Base-by-base conservation (phyloP, 768 basidiomycete genomes). In the Boletus vermiculosoides region DNA sequence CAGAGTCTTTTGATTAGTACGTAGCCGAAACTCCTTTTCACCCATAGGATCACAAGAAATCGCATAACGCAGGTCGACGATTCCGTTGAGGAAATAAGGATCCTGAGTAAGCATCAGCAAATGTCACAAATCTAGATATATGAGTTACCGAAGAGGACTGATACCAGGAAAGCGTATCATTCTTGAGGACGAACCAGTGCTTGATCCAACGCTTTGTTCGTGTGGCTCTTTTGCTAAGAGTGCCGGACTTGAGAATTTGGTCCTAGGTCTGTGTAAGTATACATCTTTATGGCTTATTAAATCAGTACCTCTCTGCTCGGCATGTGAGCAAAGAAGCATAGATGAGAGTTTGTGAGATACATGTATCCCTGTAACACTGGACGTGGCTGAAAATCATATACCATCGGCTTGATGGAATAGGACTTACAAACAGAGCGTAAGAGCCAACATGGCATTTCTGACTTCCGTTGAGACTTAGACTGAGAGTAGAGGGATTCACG, bases 301-400 rank as follows among this genome's bases (percentile, higher is more conserved):
- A 55, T 50, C 50, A 77, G 45, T 58, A 94, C 94, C 82, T 95
- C 94, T 76, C 87, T 80, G 31, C 86, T 80, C 18, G 93, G 93
- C 86, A 96, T 89, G 70, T 93, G 93, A 3, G 93, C 93, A 72
- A 95, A 99, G 78, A 99, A 99, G 75, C 96, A 98, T 20, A 98
- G 73, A 70, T 96, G 90, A 12, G 88, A 85, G 64, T 91, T 91
- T 1, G 96, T 98, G 48, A 98, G 78, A 71, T 96, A 99, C 84
- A 99, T 92, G 69, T 96, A 98, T 2, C 96, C 96, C 73, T 99
- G 96, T 33, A 99, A 79, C 60, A 98, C 93, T 91, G 71, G 23
- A 41, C 37, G 16, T 57, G 50, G 34, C 23, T 62, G 20, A 59
- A 57, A 46, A 50, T 10, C 25, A n/a, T 5, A 41, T 5, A 50